Percentiles rank a stretch among this genome's conserved stretches.
Evolutionary conservation across 176 grass and related monocot species (phyloP).

Genomic region (Ensete ventricosum): DNA sequence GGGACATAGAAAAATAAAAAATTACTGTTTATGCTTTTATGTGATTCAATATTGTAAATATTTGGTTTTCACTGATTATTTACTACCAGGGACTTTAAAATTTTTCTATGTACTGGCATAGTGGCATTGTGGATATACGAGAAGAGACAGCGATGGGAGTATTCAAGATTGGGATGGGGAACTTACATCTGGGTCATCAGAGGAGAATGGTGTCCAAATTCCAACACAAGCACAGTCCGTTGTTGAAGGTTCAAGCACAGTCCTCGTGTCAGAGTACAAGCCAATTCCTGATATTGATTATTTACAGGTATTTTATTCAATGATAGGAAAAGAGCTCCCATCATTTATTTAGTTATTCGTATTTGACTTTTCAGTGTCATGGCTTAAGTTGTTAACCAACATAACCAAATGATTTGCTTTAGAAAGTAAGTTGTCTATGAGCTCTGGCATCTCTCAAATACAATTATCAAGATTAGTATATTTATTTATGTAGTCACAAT

Average conservation of each 20-base stretch:
- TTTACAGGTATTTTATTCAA: constrained; percentile 48
- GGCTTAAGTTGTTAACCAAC: no score
- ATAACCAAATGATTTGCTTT: no score
- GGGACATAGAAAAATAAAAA: constrained; percentile 26
- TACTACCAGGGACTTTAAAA: constrained; percentile 69
- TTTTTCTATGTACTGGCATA: constrained; percentile 84
- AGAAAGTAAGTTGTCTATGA: no score
- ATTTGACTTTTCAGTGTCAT: background rate
- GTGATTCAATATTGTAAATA: constrained; percentile 18
- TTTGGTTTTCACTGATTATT: constrained; percentile 96
- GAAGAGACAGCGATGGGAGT: constrained; percentile 33
- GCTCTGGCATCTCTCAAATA: no score
- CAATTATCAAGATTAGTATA: no score
- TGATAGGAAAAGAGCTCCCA: background rate
- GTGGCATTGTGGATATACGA: constrained; percentile 54
- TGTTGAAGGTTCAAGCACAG: constrained; percentile 45
- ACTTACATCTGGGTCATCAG: constrained; percentile 34
- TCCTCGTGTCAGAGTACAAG: constrained; percentile 70
- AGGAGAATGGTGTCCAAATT: constrained; percentile 54
- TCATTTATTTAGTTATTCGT: background rate
- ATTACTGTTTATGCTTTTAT: background rate
- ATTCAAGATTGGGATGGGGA: constrained; percentile 28
- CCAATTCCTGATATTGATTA: constrained; percentile 80
- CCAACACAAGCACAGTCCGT: constrained; percentile 62
- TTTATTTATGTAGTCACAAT: no score